Percentiles rank a stretch among this genome's conserved stretches.
These are phyloP conservation scores for Petunia hybrid DNA, from an alignment of 305 asterid species.

Conservation along the genomic window DNA sequence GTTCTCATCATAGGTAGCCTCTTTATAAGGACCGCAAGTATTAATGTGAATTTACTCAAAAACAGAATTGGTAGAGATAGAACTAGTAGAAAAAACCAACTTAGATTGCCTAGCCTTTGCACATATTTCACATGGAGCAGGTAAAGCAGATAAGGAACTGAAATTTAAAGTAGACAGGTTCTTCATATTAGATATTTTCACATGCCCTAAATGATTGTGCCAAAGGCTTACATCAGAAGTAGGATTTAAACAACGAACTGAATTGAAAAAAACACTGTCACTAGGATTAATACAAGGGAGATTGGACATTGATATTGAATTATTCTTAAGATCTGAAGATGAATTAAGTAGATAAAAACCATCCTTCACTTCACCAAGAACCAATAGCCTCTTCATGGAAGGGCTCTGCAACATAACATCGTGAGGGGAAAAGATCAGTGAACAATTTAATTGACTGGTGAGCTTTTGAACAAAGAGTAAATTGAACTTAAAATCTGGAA, in stretches of 20 bases:
- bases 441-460: background rate
- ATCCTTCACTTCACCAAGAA: no score
- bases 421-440: background rate
- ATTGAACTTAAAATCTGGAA: background rate
- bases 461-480: background rate
- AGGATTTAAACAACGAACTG: background rate
- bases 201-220: no score
- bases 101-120: background rate
- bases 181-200: no score
- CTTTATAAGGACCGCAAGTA: constrained; percentile 17
- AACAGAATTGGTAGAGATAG: background rate
- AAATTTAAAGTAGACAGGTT: no score
- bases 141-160: background rate
- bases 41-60: background rate
- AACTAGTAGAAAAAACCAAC: background rate
- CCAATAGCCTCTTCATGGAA: no score
- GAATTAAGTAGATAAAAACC: background rate
- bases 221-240: no score
- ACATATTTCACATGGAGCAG: background rate
- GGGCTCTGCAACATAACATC: background rate
- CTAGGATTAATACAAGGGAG: background rate
- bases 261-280: no score
- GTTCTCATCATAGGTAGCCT: background rate
- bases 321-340: no score
- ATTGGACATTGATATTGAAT: background rate